Percentiles rank a stretch among this genome's conserved stretches.
Evolutionary conservation across 305 asterid genomes (phyloP).

Genomic region (Plantago coronopus): DNA sequence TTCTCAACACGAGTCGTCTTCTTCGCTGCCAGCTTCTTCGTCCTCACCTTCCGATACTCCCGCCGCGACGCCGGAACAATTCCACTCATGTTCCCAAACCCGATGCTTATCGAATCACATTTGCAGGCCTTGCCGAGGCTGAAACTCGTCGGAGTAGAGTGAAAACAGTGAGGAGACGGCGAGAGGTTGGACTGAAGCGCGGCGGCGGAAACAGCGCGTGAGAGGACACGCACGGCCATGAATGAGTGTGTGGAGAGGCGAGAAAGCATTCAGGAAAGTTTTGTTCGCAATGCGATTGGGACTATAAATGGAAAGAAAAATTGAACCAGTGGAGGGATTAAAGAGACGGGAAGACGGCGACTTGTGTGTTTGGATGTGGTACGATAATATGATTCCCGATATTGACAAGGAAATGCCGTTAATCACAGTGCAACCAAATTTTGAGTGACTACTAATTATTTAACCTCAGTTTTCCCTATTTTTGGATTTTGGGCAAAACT

Average conservation of each 20-base stretch:
- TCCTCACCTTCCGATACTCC: slow-evolving; percentile 58
- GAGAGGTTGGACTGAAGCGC: slow-evolving; percentile 27
- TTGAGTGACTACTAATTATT: slow-evolving; percentile 4
- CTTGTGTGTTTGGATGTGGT: not conserved
- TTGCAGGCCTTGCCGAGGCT: slow-evolving; percentile 26
- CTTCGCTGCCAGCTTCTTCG: slow-evolving; percentile 33
- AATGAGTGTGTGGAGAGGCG: slow-evolving; percentile 39
- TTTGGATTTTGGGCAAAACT: too few species aligned
- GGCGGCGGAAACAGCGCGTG: slow-evolving; percentile 38
- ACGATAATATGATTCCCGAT: not conserved
- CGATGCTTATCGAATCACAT: slow-evolving; percentile 25
- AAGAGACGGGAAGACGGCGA: not conserved
- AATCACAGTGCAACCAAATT: not conserved
- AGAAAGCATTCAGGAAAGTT: slow-evolving; percentile 49
- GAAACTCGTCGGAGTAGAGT: slow-evolving; percentile 24
- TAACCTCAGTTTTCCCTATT: too few species aligned
- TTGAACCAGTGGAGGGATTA: slow-evolving; percentile 9
- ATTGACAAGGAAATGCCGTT: slow-evolving; percentile 10
- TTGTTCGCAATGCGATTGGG: not conserved
- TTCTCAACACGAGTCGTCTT: slow-evolving; percentile 49
- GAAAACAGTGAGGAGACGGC: slow-evolving; percentile 24
- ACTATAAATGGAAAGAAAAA: not conserved
- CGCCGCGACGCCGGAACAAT: slow-evolving; percentile 50
- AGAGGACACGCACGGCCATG: slow-evolving; percentile 73
- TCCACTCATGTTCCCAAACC: slow-evolving; percentile 29